phyloP scores from a whole-genome alignment of 2,329 filamentous ascomycete genomes.

The Colletotrichum sidae region DNA sequence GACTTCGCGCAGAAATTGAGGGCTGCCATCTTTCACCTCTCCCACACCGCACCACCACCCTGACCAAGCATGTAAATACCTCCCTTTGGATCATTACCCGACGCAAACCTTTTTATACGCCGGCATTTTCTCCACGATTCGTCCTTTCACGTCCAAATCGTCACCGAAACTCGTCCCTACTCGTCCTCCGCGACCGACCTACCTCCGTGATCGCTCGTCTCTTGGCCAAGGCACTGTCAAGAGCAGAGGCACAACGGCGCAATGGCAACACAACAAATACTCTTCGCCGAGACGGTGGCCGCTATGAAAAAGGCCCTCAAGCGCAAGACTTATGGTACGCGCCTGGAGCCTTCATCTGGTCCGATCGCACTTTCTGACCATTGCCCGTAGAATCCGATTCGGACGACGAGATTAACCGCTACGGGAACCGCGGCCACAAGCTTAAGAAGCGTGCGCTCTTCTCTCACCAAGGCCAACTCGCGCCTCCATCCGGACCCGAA shows the following conservation, averaged over 20 bases:
- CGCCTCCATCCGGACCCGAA: conserved; percentile 72
- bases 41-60: conserved; percentile 26
- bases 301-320: conserved; percentile 77
- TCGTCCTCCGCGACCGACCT: conserved; percentile 16
- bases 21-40: conserved; percentile 27
- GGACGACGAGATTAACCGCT: conserved; percentile 76
- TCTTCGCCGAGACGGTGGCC: conserved; percentile 74
- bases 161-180: background rate
- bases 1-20: conserved; percentile 39
- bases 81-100: conserved; percentile 8
- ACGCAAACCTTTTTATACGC: conserved; percentile 2
- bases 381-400: conserved; percentile 76
- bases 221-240: conserved; percentile 14
- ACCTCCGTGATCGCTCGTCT: conserved; percentile 30
- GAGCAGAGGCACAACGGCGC: conserved; percentile 21
- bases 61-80: conserved; percentile 23
- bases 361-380: conserved; percentile 20
- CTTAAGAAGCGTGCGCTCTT: conserved; percentile 81
- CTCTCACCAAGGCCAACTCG: conserved; percentile 76
- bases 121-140: background rate
- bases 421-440: conserved; percentile 82
- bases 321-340: conserved; percentile 70
- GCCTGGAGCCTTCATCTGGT: background rate
- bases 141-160: conserved; percentile 9
- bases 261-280: conserved; percentile 67